These are phyloP conservation scores for Polyporus tsugae DNA, from an alignment of 1,284 basidiomycete species.

Conservation along the genomic window DNA sequence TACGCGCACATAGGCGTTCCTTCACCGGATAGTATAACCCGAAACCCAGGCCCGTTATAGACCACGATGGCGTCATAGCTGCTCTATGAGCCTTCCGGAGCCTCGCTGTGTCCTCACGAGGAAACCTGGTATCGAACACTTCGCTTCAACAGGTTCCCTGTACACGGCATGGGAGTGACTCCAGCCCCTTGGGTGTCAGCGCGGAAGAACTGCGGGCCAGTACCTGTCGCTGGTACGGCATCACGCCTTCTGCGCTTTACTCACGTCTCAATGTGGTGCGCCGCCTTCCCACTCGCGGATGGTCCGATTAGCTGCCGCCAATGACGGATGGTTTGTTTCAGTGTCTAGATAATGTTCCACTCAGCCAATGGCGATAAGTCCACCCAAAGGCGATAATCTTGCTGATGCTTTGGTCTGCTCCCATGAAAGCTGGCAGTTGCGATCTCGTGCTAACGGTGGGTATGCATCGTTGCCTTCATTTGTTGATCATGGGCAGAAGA, in stretches of 20 bases:
- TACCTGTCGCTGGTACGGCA: slow-evolving; percentile 7
- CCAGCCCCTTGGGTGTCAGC: background rate
- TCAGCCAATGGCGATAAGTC: background rate
- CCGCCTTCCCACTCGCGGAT: background rate
- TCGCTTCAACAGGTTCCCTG: slow-evolving; percentile 1
- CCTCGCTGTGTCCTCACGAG: slow-evolving; percentile 2
- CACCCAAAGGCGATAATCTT: background rate
- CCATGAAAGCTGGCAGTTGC: background rate
- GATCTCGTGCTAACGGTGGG: background rate
- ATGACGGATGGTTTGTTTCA: background rate
- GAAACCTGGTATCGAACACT: background rate
- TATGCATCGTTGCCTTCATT: background rate
- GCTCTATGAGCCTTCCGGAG: slow-evolving; percentile 2
- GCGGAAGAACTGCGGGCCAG: slow-evolving; percentile 1
- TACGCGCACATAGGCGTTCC: background rate
- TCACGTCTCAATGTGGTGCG: slow-evolving; percentile 3
- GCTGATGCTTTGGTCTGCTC: background rate
- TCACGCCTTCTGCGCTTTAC: background rate
- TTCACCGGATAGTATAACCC: background rate
- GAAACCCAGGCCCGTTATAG: background rate
- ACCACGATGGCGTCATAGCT: slow-evolving; percentile 7
- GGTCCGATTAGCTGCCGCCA: background rate
- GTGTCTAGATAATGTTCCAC: background rate
- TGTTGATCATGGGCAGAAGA: background rate
- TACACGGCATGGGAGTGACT: background rate